phyloP scores from a whole-genome alignment of 1,139 yeast genomes.

The Saccharomyces pastorianus region DNA sequence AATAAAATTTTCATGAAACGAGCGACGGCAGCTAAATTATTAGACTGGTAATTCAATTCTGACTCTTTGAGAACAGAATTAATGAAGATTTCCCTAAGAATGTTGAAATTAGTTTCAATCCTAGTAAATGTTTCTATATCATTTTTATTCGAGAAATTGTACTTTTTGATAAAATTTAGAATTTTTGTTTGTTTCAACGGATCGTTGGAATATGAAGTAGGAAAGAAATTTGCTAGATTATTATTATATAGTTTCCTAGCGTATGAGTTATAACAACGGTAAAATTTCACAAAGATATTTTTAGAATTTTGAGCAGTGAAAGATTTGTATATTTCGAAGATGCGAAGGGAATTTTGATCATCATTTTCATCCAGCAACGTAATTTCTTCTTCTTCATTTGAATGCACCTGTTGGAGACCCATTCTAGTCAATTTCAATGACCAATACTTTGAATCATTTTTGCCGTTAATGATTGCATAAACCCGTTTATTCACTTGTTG shows the following conservation, averaged over 20 bases:
- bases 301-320: conserved; percentile 12
- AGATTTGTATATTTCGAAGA: conserved; percentile 22
- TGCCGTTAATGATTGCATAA: conserved; percentile 32
- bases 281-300: conserved; percentile 13
- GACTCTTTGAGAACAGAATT: conserved; percentile 66
- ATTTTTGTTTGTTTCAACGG: conserved; percentile 26
- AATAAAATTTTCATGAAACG: conserved; percentile 35
- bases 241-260: conserved; percentile 20
- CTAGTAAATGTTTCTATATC: conserved; percentile 15
- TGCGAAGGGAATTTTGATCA: conserved; percentile 14
- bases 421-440: conserved; percentile 40
- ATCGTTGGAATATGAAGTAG: conserved; percentile 19
- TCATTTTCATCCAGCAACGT: conserved; percentile 34
- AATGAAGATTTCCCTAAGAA: conserved; percentile 52
- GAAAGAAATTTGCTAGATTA: conserved; percentile 23
- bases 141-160: conserved; percentile 17
- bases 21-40: conserved; percentile 39
- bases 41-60: conserved; percentile 49
- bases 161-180: conserved; percentile 17
- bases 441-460: conserved; percentile 42
- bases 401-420: conserved; percentile 27
- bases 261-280: conserved; percentile 17
- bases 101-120: conserved; percentile 19
- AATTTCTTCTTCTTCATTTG: conserved; percentile 30
- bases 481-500: conserved; percentile 26